These are phyloP conservation scores for Stropharia rugosoannulata DNA, from an alignment of 768 basidiomycete species.

Conservation along the genomic window DNA sequence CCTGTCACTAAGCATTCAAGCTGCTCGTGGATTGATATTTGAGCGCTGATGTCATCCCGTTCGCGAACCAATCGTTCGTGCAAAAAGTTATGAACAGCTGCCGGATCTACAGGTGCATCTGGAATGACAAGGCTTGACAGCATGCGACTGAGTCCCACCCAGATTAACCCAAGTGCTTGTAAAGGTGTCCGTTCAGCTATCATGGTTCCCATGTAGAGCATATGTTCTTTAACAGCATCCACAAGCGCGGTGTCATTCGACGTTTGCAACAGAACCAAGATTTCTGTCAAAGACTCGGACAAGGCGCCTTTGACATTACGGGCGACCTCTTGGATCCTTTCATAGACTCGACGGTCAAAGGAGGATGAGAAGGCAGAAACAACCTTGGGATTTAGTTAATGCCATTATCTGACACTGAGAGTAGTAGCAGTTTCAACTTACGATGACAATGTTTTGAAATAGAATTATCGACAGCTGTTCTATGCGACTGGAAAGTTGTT, in stretches of 20 bases:
- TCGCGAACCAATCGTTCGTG: slow-evolving; percentile 44
- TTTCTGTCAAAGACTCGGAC: slow-evolving; percentile 1
- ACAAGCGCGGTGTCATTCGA: slow-evolving; percentile 34
- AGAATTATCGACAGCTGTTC: slow-evolving; percentile 41
- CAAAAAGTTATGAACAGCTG: slow-evolving; percentile 54
- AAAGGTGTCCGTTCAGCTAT: slow-evolving; percentile 8
- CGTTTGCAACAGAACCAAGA: slow-evolving; percentile 30
- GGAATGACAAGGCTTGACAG: slow-evolving; percentile 79
- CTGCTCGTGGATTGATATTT: slow-evolving; percentile 51
- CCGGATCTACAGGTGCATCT: slow-evolving; percentile 84
- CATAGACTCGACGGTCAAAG: slow-evolving; percentile 24
- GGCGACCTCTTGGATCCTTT: slow-evolving; percentile 11
- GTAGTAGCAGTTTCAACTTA: slow-evolving; percentile 21
- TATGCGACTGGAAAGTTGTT: slow-evolving; percentile 34
- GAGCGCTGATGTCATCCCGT: slow-evolving; percentile 36
- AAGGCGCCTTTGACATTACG: slow-evolving; percentile 1
- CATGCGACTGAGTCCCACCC: slow-evolving; percentile 59
- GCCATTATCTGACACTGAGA: neutral
- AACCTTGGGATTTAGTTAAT: slow-evolving; percentile 28
- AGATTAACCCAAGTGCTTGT: slow-evolving; percentile 36
- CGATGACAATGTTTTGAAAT: slow-evolving; percentile 39
- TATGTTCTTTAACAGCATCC: slow-evolving; percentile 27
- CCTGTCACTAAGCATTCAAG: slow-evolving; percentile 61
- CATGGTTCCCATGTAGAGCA: slow-evolving; percentile 21
- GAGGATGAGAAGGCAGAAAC: slow-evolving; percentile 42